Percentiles rank a stretch among this genome's conserved stretches.
Evolutionary conservation across 106 monocot species (phyloP).

Genomic region (Alisma plantagoaquatica): DNA sequence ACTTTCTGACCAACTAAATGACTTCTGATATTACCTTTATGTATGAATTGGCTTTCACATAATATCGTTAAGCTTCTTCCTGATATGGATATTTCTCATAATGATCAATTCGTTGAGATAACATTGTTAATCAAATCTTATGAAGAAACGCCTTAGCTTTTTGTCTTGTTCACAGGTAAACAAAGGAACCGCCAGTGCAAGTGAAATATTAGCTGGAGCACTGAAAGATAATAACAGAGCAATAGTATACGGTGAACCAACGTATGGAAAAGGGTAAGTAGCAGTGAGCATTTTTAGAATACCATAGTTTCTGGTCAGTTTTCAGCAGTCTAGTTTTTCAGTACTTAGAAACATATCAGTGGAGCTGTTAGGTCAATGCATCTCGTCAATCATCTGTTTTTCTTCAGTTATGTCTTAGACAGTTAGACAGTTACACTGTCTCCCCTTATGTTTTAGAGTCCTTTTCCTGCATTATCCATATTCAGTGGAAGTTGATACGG

Average conservation of each 20-base stretch:
- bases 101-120: background rate
- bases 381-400: no score
- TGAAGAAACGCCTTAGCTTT: background rate
- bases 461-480: background rate
- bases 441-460: background rate
- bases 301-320: background rate
- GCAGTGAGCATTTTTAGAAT: conserved; percentile 1
- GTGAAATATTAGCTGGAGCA: conserved; percentile 96
- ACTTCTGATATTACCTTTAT: no score
- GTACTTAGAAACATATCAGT: no score
- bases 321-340: no score
- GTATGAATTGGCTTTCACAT: no score
- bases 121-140: background rate
- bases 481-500: no score
- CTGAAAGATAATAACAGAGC: conserved; percentile 97
- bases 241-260: conserved; percentile 88
- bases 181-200: conserved; percentile 97
- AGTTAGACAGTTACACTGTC: no score
- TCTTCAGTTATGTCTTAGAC: no score
- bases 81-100: no score
- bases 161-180: conserved; percentile 52
- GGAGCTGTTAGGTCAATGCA: no score
- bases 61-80: no score
- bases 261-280: conserved; percentile 92
- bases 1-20: no score